phyloP scores from a whole-genome alignment of 768 basidiomycete genomes.

The Russula griseocarnosa region DNA sequence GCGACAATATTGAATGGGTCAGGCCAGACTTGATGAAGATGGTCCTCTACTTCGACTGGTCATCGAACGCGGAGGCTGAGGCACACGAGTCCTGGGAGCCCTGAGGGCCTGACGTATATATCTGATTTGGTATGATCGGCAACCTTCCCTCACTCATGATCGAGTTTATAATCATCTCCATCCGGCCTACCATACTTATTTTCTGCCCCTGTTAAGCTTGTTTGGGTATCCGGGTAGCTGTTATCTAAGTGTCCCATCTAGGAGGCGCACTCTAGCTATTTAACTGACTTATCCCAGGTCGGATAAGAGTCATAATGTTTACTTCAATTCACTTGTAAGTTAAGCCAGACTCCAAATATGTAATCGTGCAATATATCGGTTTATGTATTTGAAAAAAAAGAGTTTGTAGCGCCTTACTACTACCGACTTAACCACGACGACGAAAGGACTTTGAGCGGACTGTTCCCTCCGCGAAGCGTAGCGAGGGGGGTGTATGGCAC shows the following conservation, averaged over 20 bases:
- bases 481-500: no score
- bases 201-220: no score
- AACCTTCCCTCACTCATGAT: background rate
- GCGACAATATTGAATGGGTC: constrained; percentile 16
- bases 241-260: background rate
- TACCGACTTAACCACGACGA: no score
- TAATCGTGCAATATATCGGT: background rate
- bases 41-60: constrained; percentile 10
- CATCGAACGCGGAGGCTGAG: constrained; percentile 10
- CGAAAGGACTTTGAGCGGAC: background rate
- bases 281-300: background rate
- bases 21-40: constrained; percentile 16
- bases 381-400: background rate
- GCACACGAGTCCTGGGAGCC: constrained; percentile 14
- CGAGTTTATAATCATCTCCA: background rate
- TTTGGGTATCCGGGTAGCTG: background rate
- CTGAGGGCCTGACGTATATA: background rate
- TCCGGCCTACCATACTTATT: background rate
- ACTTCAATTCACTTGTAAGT: background rate
- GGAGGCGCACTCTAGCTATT: background rate
- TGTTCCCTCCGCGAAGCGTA: background rate
- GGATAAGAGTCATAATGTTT: background rate
- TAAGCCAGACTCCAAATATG: background rate
- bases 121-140: background rate
- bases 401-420: no score